These are phyloP conservation scores for Thalassiosira ordinaria DNA, from an alignment of 352 stramenopile species.

Conservation along the genomic window DNA sequence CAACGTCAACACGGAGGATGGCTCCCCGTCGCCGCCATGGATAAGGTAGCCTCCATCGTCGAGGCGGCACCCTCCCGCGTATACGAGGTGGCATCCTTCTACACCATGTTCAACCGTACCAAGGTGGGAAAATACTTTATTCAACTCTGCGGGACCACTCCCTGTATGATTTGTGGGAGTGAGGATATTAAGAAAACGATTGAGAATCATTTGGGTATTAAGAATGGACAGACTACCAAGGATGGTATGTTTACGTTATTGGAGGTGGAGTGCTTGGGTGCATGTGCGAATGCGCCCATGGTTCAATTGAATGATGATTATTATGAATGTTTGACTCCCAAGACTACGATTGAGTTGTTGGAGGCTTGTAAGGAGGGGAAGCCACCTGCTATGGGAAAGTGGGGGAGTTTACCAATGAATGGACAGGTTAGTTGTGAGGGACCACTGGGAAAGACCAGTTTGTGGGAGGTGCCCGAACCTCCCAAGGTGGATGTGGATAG, in stretches of 20 bases:
- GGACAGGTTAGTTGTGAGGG: conserved; percentile 98
- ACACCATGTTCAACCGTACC: conserved; percentile 99
- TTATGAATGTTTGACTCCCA: conserved; percentile 97
- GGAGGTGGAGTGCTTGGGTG: conserved; percentile 99
- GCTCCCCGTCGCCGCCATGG: conserved; percentile 98
- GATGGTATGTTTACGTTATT: conserved; percentile 95
- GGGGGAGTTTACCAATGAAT: conserved; percentile 99
- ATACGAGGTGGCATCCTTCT: conserved; percentile 99
- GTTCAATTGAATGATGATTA: conserved; percentile 99
- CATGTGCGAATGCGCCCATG: conserved; percentile 99
- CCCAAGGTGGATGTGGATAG: conserved; percentile 90
- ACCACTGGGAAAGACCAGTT: conserved; percentile 93
- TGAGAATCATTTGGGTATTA: conserved; percentile 95
- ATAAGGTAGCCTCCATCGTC: conserved; percentile 99
- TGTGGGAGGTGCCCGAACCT: conserved; percentile 77
- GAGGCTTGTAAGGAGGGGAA: conserved; percentile 95
- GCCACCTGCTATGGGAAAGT: conserved; percentile 94
- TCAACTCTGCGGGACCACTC: conserved; percentile 97
- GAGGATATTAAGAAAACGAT: conserved; percentile 99
- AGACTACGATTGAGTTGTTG: conserved; percentile 96
- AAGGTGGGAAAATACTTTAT: conserved; percentile 92
- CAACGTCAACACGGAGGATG: conserved; percentile 94
- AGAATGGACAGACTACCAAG: conserved; percentile 92
- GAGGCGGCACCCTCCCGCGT: conserved; percentile 95
- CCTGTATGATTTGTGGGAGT: conserved; percentile 99